Conservation (phyloP, 2,329 filamentous ascomycete species). For the Neocucurbitaria cava region DNA sequence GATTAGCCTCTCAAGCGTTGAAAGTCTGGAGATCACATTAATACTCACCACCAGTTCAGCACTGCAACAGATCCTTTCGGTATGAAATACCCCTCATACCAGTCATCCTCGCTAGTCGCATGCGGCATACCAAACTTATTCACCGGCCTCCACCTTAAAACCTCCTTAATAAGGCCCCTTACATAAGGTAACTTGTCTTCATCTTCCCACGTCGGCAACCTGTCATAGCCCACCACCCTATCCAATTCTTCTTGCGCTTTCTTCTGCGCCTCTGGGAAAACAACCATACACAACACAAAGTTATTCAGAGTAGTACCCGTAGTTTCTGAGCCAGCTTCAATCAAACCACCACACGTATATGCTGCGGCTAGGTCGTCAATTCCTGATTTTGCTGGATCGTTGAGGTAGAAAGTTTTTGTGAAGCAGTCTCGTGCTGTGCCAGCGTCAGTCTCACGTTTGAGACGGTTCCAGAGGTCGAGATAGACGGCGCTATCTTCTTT, state of each 20-base stretch:
- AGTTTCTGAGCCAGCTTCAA: slow-evolving; percentile 46
- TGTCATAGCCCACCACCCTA: slow-evolving; percentile 32
- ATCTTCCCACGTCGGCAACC: slow-evolving; percentile 44
- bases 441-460: slow-evolving; percentile 39
- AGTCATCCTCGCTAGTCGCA: slow-evolving; percentile 42
- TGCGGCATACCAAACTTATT: slow-evolving; percentile 46
- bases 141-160: slow-evolving; percentile 39
- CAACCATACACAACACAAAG: slow-evolving; percentile 37
- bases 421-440: slow-evolving; percentile 42
- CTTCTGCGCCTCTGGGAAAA: slow-evolving; percentile 35
- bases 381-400: slow-evolving; percentile 37
- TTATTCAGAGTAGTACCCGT: slow-evolving; percentile 41
- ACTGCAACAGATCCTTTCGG: slow-evolving; percentile 46
- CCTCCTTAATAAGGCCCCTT: slow-evolving; percentile 38
- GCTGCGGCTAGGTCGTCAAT: slow-evolving; percentile 45
- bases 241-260: slow-evolving; percentile 41
- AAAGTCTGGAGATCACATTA: not conserved
- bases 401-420: slow-evolving; percentile 45
- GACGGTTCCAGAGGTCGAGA: slow-evolving; percentile 40
- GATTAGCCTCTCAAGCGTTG: not conserved
- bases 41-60: slow-evolving; percentile 43
- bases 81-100: slow-evolving; percentile 49
- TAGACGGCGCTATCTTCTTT: slow-evolving; percentile 43
- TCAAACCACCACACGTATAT: slow-evolving; percentile 43
- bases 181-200: slow-evolving; percentile 46